phyloP scores from a whole-genome alignment of 495 filamentous ascomycete genomes.

The Lasiosphaeria miniovina region DNA sequence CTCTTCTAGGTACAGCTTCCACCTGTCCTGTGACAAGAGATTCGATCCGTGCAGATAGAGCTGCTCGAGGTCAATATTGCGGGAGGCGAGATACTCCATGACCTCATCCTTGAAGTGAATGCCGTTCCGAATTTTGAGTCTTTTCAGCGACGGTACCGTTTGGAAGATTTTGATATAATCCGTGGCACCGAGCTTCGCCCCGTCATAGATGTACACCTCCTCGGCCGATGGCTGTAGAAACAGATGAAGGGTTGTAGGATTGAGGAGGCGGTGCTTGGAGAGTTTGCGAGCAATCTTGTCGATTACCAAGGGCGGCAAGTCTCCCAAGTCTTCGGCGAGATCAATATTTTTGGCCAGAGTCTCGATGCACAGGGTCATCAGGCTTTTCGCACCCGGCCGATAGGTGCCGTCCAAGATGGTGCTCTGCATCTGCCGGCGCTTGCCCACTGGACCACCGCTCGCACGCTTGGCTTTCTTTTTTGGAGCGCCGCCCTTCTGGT shows the following conservation, averaged over 20 bases:
- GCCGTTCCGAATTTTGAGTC: conserved; percentile 72
- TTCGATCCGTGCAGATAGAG: conserved; percentile 75
- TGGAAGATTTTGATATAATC: conserved; percentile 80
- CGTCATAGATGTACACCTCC: conserved; percentile 74
- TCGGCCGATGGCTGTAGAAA: conserved; percentile 70
- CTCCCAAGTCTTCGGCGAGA: conserved; percentile 79
- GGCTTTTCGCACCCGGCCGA: conserved; percentile 63
- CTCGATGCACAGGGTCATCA: conserved; percentile 79
- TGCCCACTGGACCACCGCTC: conserved; percentile 40
- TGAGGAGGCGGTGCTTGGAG: conserved; percentile 72
- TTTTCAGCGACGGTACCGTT: conserved; percentile 62
- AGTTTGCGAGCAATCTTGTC: conserved; percentile 77
- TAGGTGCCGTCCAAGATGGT: conserved; percentile 73
- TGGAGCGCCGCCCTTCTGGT: conserved; percentile 55
- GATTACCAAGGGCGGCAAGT: conserved; percentile 63
- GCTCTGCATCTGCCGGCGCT: conserved; percentile 70
- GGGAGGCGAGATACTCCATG: conserved; percentile 73
- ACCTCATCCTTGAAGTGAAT: conserved; percentile 82
- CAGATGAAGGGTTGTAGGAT: conserved; percentile 65
- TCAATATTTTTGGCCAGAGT: conserved; percentile 79
- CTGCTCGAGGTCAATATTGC: conserved; percentile 57
- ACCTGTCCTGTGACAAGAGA: conserved; percentile 67
- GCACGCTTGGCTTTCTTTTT: conserved; percentile 54
- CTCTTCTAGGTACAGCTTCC: conserved; percentile 61
- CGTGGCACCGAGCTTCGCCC: conserved; percentile 66